These are phyloP conservation scores for Mycena vulgaris DNA, from an alignment of 768 basidiomycete genomes.

Conservation along the genomic window DNA sequence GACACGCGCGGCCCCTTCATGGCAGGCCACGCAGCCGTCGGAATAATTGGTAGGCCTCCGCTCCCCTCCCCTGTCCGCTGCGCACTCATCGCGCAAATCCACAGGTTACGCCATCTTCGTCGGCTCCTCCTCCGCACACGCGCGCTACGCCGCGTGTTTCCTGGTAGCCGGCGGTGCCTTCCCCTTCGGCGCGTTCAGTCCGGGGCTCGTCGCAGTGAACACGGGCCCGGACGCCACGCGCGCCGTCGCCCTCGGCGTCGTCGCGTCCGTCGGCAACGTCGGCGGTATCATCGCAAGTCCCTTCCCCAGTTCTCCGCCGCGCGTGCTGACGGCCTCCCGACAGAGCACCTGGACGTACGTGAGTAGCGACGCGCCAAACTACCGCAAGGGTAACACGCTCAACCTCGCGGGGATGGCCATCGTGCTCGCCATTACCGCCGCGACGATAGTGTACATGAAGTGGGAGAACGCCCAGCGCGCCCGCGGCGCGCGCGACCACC, in stretches of 20 bases:
- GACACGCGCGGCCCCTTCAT: conserved; percentile 15
- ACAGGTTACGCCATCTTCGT: conserved; percentile 16
- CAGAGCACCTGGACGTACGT: conserved; percentile 22
- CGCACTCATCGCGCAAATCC: not conserved
- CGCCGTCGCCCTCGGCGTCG: conserved; percentile 16
- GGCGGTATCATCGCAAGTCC: conserved; percentile 14
- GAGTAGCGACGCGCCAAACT: conserved; percentile 11
- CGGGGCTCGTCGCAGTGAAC: conserved; percentile 14
- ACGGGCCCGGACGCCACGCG: conserved; percentile 17
- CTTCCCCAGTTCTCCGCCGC: not conserved
- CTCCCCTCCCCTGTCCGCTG: not conserved
- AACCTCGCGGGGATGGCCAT: conserved; percentile 13
- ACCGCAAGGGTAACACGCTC: conserved; percentile 11
- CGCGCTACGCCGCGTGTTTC: conserved; percentile 15
- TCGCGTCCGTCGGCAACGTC: conserved; percentile 9
- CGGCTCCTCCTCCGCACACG: conserved; percentile 12
- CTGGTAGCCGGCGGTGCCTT: conserved; percentile 7
- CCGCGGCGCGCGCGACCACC: conserved; percentile 17
- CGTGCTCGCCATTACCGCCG: conserved; percentile 1
- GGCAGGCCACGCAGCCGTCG: conserved; percentile 5
- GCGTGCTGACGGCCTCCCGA: not conserved
- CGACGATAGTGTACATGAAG: conserved; percentile 8
- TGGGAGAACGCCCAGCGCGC: too few relatives aligned
- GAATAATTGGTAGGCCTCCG: conserved; percentile 7
- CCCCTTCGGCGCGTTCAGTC: conserved; percentile 12